A percentile compares a stretch with the other conserved stretches of the same genome.
These are phyloP conservation scores for Monocercomonoides exilis DNA, from an alignment of 78 protist species.

Conservation along the genomic window DNA sequence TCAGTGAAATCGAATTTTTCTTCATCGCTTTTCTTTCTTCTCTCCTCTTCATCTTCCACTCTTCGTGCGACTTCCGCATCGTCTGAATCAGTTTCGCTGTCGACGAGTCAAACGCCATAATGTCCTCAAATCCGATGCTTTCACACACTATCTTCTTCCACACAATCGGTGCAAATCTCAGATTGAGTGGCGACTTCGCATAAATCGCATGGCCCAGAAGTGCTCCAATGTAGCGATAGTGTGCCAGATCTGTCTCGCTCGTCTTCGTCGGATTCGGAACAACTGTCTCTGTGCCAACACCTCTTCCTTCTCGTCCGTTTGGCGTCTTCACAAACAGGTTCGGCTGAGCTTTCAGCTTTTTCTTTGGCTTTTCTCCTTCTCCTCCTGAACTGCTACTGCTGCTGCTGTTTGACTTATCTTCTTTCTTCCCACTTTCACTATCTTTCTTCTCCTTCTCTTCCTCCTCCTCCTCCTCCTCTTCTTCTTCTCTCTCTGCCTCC, in stretches of 20 bases:
- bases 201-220: background rate
- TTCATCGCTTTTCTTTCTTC: no score
- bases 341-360: no score
- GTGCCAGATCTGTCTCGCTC: background rate
- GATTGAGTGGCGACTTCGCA: background rate
- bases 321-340: no score
- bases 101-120: background rate
- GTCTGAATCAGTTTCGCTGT: background rate
- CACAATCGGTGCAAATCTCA: background rate
- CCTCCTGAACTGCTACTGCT: no score
- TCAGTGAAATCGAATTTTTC: background rate
- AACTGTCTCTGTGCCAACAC: no score
- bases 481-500: no score
- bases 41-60: background rate
- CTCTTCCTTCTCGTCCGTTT: no score
- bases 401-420: no score
- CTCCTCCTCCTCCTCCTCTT: no score
- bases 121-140: background rate
- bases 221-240: background rate
- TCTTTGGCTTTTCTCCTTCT: no score
- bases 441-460: no score
- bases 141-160: background rate
- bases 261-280: background rate
- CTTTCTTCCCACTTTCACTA: no score
- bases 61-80: background rate